phyloP scores from a whole-genome alignment of 225 moss, liverwort and hornwort species.

The Pseudisothecium myosuroides region DNA sequence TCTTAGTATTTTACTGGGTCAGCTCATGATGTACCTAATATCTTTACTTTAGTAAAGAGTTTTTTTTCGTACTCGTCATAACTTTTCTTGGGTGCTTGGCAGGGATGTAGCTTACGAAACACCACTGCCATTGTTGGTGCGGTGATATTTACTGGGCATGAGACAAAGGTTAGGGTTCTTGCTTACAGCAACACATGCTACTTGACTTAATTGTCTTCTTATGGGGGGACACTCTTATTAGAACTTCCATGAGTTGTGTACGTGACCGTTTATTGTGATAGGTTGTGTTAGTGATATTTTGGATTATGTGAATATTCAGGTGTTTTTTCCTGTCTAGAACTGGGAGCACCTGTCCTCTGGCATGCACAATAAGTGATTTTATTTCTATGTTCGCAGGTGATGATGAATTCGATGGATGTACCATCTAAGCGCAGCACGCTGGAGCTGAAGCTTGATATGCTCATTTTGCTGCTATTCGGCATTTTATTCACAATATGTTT shows the following conservation, averaged over 20 bases:
- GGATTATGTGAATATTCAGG: background rate
- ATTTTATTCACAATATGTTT: constrained; percentile 73
- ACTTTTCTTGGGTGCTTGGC: constrained; percentile 8
- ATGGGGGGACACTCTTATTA: background rate
- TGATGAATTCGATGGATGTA: constrained; percentile 99
- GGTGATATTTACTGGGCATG: constrained; percentile 82
- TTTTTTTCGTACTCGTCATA: background rate
- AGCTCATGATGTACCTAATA: background rate
- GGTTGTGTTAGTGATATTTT: background rate
- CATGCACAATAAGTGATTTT: background rate
- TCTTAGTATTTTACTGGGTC: background rate
- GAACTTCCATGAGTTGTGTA: background rate
- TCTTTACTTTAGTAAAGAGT: background rate
- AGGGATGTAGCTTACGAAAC: constrained; percentile 91
- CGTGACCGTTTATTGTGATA: background rate
- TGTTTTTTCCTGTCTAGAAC: background rate
- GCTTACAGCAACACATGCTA: background rate
- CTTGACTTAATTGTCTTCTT: background rate
- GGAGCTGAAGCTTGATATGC: constrained; percentile 81
- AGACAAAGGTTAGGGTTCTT: constrained; percentile 59
- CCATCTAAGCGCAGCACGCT: constrained; percentile 92
- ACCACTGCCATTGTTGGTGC: constrained; percentile 80
- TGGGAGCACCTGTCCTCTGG: background rate
- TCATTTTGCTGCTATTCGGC: constrained; percentile 74
- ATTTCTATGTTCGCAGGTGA: constrained; percentile 43